A percentile compares a stretch with the other conserved stretches of the same genome.
Evolutionary conservation across 2,329 filamentous ascomycete species (phyloP).

Genomic region (Trichophyton benhamiae): DNA sequence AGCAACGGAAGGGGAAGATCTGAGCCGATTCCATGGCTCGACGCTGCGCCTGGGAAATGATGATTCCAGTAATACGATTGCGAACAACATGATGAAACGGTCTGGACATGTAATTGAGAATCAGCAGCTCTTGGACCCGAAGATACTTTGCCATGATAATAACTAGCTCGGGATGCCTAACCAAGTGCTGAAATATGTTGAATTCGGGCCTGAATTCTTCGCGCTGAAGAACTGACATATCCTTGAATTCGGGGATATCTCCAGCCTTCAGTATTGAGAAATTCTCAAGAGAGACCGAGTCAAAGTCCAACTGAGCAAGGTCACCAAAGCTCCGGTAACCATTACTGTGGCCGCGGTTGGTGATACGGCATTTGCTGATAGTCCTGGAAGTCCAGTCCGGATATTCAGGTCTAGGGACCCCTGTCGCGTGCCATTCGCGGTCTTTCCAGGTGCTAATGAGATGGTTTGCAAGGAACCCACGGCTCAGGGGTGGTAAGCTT

Average conservation of each 20-base stretch:
- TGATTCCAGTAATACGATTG: conserved; percentile 45
- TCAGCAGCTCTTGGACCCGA: conserved; percentile 44
- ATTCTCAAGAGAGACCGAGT: conserved; percentile 7
- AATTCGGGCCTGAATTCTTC: background rate
- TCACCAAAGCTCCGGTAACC: conserved; percentile 10
- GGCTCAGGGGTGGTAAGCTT: background rate
- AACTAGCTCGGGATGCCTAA: conserved; percentile 36
- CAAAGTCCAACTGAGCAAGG: conserved; percentile 8
- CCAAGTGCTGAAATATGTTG: conserved; percentile 11
- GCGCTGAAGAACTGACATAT: background rate
- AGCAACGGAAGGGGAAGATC: conserved; percentile 52
- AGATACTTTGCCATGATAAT: conserved; percentile 46
- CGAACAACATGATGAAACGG: conserved; percentile 51
- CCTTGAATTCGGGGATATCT: background rate
- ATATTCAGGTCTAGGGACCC: background rate
- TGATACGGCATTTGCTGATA: conserved; percentile 2
- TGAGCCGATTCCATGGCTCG: conserved; percentile 44
- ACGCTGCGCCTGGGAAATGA: conserved; percentile 43
- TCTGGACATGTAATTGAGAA: conserved; percentile 52
- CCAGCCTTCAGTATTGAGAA: conserved; percentile 7
- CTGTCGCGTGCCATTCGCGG: background rate
- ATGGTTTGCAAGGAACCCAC: background rate
- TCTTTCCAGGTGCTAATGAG: background rate
- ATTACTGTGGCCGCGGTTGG: conserved; percentile 8
- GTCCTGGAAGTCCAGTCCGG: conserved; percentile 6